phyloP scores from a whole-genome alignment of 495 filamentous ascomycete species.

The Xylaria acuta region DNA sequence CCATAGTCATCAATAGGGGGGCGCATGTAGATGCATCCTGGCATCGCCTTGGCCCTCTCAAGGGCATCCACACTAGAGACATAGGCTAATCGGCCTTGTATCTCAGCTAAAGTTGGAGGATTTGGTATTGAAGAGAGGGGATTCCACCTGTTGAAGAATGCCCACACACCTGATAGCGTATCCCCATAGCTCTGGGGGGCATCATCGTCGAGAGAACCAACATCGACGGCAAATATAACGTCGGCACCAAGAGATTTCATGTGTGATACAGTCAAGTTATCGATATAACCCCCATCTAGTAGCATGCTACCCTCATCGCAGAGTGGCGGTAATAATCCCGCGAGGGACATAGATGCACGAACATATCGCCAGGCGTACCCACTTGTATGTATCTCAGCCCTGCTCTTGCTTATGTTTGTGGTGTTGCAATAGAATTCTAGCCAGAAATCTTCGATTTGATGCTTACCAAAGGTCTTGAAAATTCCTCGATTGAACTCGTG shows the following conservation, averaged over 20 bases:
- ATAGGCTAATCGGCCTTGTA: conserved; percentile 93
- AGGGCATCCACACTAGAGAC: conserved; percentile 92
- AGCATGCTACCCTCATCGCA: conserved; percentile 98
- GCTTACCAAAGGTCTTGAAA: conserved; percentile 96
- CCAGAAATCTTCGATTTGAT: conserved; percentile 99
- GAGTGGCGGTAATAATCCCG: conserved; percentile 88
- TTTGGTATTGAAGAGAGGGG: conserved; percentile 86
- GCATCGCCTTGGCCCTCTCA: conserved; percentile 85
- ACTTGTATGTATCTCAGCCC: conserved; percentile 88
- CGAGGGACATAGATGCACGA: conserved; percentile 93
- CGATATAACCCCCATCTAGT: conserved; percentile 93
- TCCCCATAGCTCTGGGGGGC: conserved; percentile 91
- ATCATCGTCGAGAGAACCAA: conserved; percentile 88
- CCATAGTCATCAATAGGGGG: conserved; percentile 93
- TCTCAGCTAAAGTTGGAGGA: conserved; percentile 93
- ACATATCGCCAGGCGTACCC: conserved; percentile 98
- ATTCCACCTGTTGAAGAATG: conserved; percentile 94
- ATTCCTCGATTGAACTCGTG: conserved; percentile 99
- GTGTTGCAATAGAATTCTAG: conserved; percentile 99
- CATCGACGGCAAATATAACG: conserved; percentile 94
- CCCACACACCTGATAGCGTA: conserved; percentile 94
- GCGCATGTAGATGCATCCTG: conserved; percentile 92
- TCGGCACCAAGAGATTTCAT: conserved; percentile 95
- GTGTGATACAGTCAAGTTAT: conserved; percentile 95
- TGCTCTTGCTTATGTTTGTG: conserved; percentile 91